A percentile compares a stretch with the other conserved stretches of the same genome.
These are phyloP conservation scores for Mycena indigotica DNA, from an alignment of 768 basidiomycete species.

Conservation along the genomic window DNA sequence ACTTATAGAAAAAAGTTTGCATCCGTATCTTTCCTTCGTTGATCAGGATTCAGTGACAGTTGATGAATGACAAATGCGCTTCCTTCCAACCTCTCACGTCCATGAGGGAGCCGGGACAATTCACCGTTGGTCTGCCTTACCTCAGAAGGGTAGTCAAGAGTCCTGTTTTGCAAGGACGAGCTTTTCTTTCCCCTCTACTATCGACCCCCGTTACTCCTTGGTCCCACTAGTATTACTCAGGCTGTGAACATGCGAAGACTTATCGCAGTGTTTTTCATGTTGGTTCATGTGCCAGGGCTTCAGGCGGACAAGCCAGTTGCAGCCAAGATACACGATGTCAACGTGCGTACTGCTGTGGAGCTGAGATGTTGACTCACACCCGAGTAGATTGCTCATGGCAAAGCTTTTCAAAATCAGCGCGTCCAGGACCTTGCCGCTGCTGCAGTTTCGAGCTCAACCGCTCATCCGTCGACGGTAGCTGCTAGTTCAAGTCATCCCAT, in stretches of 20 bases:
- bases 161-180: no score
- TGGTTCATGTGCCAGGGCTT: neutral
- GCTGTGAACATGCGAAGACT: neutral
- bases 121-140: no score
- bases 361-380: neutral
- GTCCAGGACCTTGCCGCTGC: neutral
- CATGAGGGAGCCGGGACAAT: no score
- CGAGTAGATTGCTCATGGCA: conserved; percentile 3
- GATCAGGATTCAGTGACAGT: no score
- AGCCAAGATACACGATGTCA: neutral
- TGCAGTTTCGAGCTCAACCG: neutral
- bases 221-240: no score
- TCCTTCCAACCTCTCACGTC: no score
- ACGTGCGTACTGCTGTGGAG: neutral
- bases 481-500: neutral
- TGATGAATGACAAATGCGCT: no score
- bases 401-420: conserved; percentile 4
- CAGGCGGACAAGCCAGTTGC: neutral
- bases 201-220: no score
- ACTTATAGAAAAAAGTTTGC: no score
- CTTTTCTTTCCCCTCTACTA: no score
- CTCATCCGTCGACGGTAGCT: neutral
- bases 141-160: no score
- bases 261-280: neutral
- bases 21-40: no score